phyloP scores from a whole-genome alignment of 1,284 basidiomycete genomes.

The Cryptococcus deneoformans region DNA sequence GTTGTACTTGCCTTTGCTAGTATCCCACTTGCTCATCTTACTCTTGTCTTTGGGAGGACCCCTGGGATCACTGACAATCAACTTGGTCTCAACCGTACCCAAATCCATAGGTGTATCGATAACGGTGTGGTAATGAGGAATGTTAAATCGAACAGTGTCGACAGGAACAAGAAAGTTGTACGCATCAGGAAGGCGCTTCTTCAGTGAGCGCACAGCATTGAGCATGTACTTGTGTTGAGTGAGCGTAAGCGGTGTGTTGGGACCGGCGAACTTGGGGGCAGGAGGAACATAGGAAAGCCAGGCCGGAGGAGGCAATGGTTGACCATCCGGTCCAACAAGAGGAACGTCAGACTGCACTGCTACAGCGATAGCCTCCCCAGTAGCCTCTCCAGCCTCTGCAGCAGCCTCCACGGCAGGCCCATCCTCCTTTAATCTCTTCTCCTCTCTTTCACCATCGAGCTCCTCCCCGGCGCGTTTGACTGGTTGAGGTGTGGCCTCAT shows the following conservation, averaged over 20 bases:
- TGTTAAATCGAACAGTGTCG: conserved; percentile 81
- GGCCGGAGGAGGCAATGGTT: conserved; percentile 11
- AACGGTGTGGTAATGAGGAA: conserved; percentile 87
- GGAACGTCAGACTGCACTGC: background rate
- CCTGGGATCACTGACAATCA: conserved; percentile 67
- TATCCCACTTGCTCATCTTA: conserved; percentile 57
- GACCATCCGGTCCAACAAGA: conserved; percentile 5
- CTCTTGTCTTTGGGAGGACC: conserved; percentile 49
- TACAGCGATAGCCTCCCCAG: background rate
- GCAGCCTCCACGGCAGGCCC: background rate
- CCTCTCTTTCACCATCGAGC: conserved; percentile 25
- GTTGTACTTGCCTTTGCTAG: conserved; percentile 65
- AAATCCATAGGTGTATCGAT: conserved; percentile 95
- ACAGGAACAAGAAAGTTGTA: conserved; percentile 82
- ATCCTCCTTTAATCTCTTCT: conserved; percentile 37
- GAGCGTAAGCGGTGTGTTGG: conserved; percentile 41
- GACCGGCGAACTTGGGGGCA: conserved; percentile 35
- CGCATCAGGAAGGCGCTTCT: conserved; percentile 77
- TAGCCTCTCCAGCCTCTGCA: background rate
- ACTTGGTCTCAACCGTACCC: conserved; percentile 86
- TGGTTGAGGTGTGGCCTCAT: conserved; percentile 9
- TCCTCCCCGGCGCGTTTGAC: conserved; percentile 40
- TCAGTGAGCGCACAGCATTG: conserved; percentile 75
- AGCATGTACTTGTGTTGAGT: conserved; percentile 79
- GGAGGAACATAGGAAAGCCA: conserved; percentile 35